Conservation (phyloP, 352 stramenopile species). For the Thalassiosira sp. region DNA sequence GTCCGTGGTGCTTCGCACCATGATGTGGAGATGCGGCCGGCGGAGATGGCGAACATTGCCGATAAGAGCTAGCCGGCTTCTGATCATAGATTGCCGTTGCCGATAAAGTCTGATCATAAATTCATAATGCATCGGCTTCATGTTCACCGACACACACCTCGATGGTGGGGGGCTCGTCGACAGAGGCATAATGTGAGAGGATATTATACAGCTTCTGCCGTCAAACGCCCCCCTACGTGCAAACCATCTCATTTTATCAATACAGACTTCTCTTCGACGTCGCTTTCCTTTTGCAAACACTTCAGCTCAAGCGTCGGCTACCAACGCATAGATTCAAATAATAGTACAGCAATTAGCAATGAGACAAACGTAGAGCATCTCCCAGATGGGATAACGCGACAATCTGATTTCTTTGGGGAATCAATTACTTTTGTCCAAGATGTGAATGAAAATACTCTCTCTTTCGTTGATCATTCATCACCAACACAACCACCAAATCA, state of each 20-base stretch:
- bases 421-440: conserved; percentile 67
- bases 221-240: not conserved
- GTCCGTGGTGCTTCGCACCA: too few relatives aligned
- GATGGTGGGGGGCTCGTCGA: too few relatives aligned
- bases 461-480: conserved; percentile 1
- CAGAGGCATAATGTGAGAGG: too few relatives aligned
- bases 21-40: too few relatives aligned
- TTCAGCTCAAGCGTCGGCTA: not conserved
- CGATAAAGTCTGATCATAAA: not conserved
- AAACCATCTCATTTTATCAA: conserved; percentile 1
- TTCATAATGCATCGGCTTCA: not conserved
- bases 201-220: not conserved
- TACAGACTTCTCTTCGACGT: not conserved
- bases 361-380: conserved; percentile 1
- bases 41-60: too few relatives aligned
- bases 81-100: not conserved
- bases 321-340: not conserved
- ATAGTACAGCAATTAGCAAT: not conserved
- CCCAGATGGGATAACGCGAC: conserved; percentile 29
- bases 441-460: conserved; percentile 8
- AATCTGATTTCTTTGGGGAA: conserved; percentile 80
- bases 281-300: not conserved
- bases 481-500: conserved; percentile 4
- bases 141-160: not conserved
- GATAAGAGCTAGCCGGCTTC: too few relatives aligned